Base-by-base conservation (phyloP, 2,329 filamentous ascomycete genomes). In the Zymoseptoria pseudotritici region DNA sequence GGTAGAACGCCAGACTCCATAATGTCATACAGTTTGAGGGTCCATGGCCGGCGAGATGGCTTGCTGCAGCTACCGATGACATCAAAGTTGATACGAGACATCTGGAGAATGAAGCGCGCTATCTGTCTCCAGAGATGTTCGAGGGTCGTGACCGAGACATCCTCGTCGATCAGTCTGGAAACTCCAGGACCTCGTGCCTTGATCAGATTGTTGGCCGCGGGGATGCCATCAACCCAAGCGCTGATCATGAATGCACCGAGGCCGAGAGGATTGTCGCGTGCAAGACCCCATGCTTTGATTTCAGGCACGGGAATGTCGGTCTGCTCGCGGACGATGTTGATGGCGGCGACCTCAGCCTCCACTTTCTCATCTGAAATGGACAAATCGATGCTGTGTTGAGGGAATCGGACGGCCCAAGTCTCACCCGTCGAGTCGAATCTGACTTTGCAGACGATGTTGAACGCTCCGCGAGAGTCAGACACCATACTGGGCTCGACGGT, bases 361-460 rank as follows among this genome's bases (percentile, higher is more conserved):
- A 63, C 17, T 53, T 64, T 65, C 42, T 63, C 63, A 55, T 65
- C 63, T 4, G 36, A 46, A n/a, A 46, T n/a, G 20, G 58, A n/a
- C 13, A 64, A 29, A 21, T 42, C 52, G 22, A 55, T 57, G 53
- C 63, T 59, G 31, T 50, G 50, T 51, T 51, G 24, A 17, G 61
- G 57, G 26, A 62, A 58, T 24, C 61, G 58, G 20, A 63, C 58
- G 13, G 57, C 52, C 58, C 63, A 65, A 50, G 56, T 59, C 11
- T 54, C 53, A 3, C 31, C 56, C 29, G 61, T 58, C 11, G 42
- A 17, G 13, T 46, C 36, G 54, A 61, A 63, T 29, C 17, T 42
- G n/a, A 63, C 49, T 2, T 22, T 53, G 42, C 54, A 67, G 64
- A 0, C 69, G 65, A 11, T 80, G 63, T 67, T 69, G 51, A 54